Base-by-base conservation (phyloP, 2,329 filamentous ascomycete species). In the Didymella arachidicola region DNA sequence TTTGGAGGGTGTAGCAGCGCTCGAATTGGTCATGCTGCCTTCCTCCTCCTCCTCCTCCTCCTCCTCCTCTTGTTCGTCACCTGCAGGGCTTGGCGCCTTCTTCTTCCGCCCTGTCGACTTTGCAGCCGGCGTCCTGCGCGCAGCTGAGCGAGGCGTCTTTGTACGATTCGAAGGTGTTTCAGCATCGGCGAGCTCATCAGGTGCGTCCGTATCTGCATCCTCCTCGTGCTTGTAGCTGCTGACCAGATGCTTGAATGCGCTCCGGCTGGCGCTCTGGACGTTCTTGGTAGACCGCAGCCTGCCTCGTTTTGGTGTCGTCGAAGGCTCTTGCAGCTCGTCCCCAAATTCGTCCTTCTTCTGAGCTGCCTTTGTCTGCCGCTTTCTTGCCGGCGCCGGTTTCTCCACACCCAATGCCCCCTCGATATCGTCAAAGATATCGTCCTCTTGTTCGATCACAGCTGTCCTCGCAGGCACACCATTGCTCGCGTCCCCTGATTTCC, bases 351-450 rank as follows among this genome's bases (percentile, higher is more conserved):
- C 25, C 22, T 60, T 47, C 30, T 42, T 60, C 7, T 42, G 44
- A 19, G 47, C 62, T 14, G 59, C 48, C 27, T 63, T 59, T 12
- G 57, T 57, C 16, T 61, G 58, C 19, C 61, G 60, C 45, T 58
- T 53, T 3, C 54, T 52, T 22, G 44, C 36, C 49, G 42, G 38
- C 3, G 55, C 51, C n/a, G 59, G 53, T 34, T 52, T 44, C n/a
- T 55, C 27, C 8, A 73, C 73, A 39, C 75, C 62, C 53, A 79
- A 64, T 7, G 78, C 79, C 29, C 78, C 77, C 44, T 80, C 79
- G 34, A 80, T 77, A 51, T 81, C 78, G 56, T 80, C 78, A 60
- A 79, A 80, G 14, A 79, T 61, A 48, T 79, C 78, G 29, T 72
- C 65, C 7, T 73, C 63, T 22, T 69, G 61, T 8, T 46, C 59